A percentile compares a stretch with the other conserved stretches of the same genome.
These are phyloP conservation scores for Pseudogymnoascus sp. DNA, from an alignment of 2,329 filamentous ascomycete genomes.

Conservation along the genomic window DNA sequence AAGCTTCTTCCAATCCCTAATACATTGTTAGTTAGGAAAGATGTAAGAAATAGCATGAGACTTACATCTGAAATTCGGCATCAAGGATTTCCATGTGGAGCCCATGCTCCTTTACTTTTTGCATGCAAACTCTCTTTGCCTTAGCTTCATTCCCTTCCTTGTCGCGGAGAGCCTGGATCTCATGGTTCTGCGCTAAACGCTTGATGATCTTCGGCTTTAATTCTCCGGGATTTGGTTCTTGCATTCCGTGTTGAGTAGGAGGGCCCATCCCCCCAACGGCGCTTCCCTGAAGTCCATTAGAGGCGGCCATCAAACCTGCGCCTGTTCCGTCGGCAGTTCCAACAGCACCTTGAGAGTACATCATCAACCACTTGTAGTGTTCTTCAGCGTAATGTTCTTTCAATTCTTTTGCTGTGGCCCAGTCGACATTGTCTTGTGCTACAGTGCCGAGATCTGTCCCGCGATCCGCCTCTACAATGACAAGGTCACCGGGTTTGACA, in stretches of 20 bases:
- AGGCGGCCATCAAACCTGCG: constrained; percentile 53
- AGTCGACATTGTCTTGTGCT: constrained; percentile 76
- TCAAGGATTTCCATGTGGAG: constrained; percentile 98
- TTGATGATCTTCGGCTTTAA: constrained; percentile 96
- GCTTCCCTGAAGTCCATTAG: constrained; percentile 57
- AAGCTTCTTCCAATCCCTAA: constrained; percentile 95
- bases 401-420: constrained; percentile 76
- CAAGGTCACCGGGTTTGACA: constrained; percentile 83
- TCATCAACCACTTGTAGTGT: constrained; percentile 97
- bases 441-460: constrained; percentile 94
- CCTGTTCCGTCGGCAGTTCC: constrained; percentile 52
- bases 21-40: constrained; percentile 10
- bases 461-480: constrained; percentile 95
- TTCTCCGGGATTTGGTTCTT: constrained; percentile 63
- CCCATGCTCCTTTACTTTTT: constrained; percentile 90
- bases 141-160: constrained; percentile 98
- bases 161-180: constrained; percentile 79
- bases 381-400: constrained; percentile 91
- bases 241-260: constrained; percentile 62
- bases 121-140: constrained; percentile 91
- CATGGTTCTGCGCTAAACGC: constrained; percentile 81
- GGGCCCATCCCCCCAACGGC: constrained; percentile 73
- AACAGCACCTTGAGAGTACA: constrained; percentile 80
- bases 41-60: constrained; percentile 20
- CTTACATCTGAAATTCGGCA: constrained; percentile 96